Evolutionary conservation across 805 yeast species (phyloP), one percentile per base, ranked within the genome.

Genomic region (Ogataea minuta): DNA sequence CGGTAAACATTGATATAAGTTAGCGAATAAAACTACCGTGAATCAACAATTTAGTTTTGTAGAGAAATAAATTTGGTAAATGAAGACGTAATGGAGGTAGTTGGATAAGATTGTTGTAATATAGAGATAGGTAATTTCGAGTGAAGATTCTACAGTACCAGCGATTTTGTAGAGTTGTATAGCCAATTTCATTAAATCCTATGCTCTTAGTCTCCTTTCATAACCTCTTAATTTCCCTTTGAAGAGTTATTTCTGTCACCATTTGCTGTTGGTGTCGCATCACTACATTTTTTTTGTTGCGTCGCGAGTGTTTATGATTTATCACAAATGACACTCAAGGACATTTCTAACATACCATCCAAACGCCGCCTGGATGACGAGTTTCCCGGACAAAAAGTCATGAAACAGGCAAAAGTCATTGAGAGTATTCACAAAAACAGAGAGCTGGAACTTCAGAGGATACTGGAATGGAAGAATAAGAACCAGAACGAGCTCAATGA

Each of bases 401-500:
- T 40, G 47, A 41, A 36, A 25, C 31, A 29, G 24, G 23, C 45
- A 37, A 14, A 42, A 28, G 27, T 46, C 6, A 23, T 50, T 6
- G 48, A 45, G 29, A 44, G 43, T 20, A 47, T 47, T 7, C 43
- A 44, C 13, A 24, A 34, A 11, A 34, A 39, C 24, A 44, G 44
- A 28, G 41, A 50, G 24, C 26, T 23, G n/a, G 54, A 49, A 31
- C 42, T 53, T 10, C 36, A 37, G 17, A 43, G 37, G 26, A 32
- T 44, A 9, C 44, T 44, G 15, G 32, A 21, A 2, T 36, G 46
- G 36, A 52, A 47, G 36, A 48, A 41, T 9, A 29, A 36, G 25
- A 42, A 36, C 9, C 52, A 45, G 24, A 34, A 36, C 10, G 56
- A 49, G 44, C 47, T 64, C 51, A 41, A 52, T 57, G 45, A 39